Conservation (phyloP, 78 protist genomes). For the Dictyostelium purpureum region DNA sequence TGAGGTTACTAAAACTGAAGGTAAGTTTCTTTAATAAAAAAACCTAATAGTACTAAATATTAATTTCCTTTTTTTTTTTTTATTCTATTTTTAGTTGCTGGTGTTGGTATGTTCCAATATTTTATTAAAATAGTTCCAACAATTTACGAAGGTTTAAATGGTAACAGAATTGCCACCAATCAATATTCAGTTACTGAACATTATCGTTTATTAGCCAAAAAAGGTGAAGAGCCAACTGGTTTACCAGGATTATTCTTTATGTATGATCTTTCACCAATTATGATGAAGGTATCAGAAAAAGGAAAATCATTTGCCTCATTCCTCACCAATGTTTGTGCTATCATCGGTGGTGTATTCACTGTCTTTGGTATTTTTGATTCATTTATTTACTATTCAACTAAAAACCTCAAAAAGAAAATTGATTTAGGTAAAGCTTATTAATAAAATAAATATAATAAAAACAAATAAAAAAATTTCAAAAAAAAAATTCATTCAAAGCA, state of each 20-base stretch:
- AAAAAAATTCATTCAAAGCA: too few species aligned
- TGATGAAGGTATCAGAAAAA: conserved; percentile 83
- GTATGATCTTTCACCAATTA: conserved; percentile 95
- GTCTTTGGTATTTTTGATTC: conserved; percentile 92
- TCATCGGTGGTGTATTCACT: conserved; percentile 97
- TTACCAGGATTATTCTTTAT: conserved; percentile 93
- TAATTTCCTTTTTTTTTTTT: not conserved
- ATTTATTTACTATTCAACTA: conserved; percentile 72
- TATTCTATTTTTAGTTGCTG: not conserved
- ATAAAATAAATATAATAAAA: not conserved
- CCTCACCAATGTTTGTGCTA: conserved; percentile 94
- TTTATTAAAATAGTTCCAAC: conserved; percentile 96
- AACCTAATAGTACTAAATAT: not conserved
- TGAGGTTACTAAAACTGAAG: conserved; percentile 43
- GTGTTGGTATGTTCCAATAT: conserved; percentile 91
- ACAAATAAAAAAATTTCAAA: too few species aligned
- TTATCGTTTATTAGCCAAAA: conserved; percentile 45
- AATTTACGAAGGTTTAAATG: conserved; percentile 55
- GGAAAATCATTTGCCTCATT: conserved; percentile 89
- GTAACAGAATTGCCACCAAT: conserved; percentile 84
- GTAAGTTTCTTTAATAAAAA: not conserved
- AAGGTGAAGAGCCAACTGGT: conserved; percentile 80
- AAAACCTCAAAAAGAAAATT: conserved; percentile 71
- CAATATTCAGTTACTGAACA: conserved; percentile 95
- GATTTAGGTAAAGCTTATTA: conserved; percentile 84